Base-by-base conservation (phyloP, 495 filamentous ascomycete species). In the Lepraria neglecta region DNA sequence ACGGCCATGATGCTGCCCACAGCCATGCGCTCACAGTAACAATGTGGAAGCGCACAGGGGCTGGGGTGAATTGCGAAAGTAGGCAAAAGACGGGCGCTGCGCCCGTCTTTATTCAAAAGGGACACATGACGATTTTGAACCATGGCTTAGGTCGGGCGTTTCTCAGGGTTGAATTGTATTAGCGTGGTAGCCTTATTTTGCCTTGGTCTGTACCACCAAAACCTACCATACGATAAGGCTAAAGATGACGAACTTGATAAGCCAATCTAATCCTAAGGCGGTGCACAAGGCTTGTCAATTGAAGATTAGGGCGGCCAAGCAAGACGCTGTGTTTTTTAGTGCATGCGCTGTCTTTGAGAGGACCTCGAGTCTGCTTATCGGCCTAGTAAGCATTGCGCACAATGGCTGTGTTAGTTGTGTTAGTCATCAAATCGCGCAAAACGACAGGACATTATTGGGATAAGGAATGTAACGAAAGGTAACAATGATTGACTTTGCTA, bases 121-220 rank as follows among this genome's bases (percentile, higher is more conserved):
- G 19, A 52, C 28, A 53, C n/a, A 42, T 53, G 9, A 43, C 4
- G 15, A 52, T 21, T 12, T 33, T 40, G 7, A 27, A 33, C 10
- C 5, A 24, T 38, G 3, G 17, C 30, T 43, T 24, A 52, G 38
- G 48, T 50, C 48, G 38, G 51, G 31, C 19, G 33, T n/a, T 43
- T 44, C 17, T 19, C 5, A 30, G 17, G 14, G 54, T 15, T 42
- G 33, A 19, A n/a, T 30, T 28, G 7, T 27, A 6, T 60, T 61
- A 61, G 59, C 59, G 59, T 21, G 59, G 48, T 61, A 61, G 59
- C 59, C 59, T 61, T 56, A 40, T 57, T 56, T 56, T 61, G 59
- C 59, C 59, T 61, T 38, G 19, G 12, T 19, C 21, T 47, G 19
- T 46, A 44, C 51, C 19, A 6, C 24, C 17, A 28, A 3, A 61